Evolutionary conservation across 371 early-diverging fungal genomes (phyloP).

Genomic region (Phascolomyces articulosus): DNA sequence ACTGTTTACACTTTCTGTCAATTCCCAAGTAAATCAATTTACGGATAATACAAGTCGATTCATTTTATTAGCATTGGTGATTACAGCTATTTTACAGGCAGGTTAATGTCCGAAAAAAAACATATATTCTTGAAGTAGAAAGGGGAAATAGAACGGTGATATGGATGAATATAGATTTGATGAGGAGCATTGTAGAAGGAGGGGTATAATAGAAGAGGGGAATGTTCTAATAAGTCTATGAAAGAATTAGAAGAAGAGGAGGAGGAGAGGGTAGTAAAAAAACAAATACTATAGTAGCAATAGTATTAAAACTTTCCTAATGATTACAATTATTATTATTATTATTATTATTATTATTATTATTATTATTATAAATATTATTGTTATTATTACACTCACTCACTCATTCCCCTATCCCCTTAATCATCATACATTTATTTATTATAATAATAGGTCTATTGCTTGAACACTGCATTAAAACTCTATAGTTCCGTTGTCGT

Average conservation of each 20-base stretch:
- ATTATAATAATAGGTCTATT: slow-evolving; percentile 48
- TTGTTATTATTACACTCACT: background rate
- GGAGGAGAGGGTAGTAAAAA: background rate
- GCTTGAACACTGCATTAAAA: slow-evolving; percentile 69
- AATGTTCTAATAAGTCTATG: background rate
- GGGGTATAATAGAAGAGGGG: background rate
- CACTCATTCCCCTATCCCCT: background rate
- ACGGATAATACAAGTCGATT: slow-evolving; percentile 62
- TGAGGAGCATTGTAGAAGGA: background rate
- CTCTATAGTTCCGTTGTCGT: slow-evolving; percentile 68
- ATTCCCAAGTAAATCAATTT: slow-evolving; percentile 62
- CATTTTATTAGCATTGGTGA: slow-evolving; percentile 56
- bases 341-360: background rate
- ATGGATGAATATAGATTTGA: too few relatives aligned
- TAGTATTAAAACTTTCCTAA: too few relatives aligned
- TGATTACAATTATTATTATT: too few relatives aligned
- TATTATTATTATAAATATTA: background rate
- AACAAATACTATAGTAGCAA: too few relatives aligned
- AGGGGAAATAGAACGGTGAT: too few relatives aligned
- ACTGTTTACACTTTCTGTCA: slow-evolving; percentile 57
- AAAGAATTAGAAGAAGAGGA: too few relatives aligned
- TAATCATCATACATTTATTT: background rate
- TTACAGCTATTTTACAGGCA: slow-evolving; percentile 69
- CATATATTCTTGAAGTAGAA: too few relatives aligned
- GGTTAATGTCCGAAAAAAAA: slow-evolving; percentile 8